Percentiles rank a stretch among this genome's conserved stretches.
phyloP scores from a whole-genome alignment of 129 eudicot genomes.

The Silybum marianum region DNA sequence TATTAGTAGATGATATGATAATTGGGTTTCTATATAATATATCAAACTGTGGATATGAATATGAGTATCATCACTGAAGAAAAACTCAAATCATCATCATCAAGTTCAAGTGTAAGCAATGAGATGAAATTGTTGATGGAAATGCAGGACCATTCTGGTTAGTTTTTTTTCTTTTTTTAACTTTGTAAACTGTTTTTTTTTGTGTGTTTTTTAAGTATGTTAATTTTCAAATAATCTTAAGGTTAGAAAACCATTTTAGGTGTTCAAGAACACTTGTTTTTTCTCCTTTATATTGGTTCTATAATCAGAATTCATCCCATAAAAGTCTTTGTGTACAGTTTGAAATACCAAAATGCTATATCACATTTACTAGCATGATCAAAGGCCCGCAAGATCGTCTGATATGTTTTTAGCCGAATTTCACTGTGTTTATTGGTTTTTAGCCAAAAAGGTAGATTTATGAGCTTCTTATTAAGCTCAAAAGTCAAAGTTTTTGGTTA shows the following conservation, averaged over 20 bases:
- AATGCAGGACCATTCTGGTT: conserved; percentile 83
- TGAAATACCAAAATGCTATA: background rate
- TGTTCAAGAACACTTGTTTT: background rate
- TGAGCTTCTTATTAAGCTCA: background rate
- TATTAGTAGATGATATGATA: conserved; percentile 8
- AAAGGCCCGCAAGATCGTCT: background rate
- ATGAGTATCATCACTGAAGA: conserved; percentile 59
- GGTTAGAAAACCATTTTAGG: background rate
- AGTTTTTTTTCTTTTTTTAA: conserved; percentile 23
- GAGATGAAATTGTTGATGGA: conserved; percentile 73
- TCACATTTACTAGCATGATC: background rate
- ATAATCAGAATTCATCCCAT: background rate
- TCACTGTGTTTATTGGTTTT: background rate
- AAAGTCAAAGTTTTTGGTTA: no score
- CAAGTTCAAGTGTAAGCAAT: conserved; percentile 44
- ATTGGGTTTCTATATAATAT: background rate
- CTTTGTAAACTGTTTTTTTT: background rate
- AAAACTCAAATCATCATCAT: conserved; percentile 42
- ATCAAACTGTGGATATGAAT: background rate
- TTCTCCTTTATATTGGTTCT: background rate
- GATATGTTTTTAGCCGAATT: background rate
- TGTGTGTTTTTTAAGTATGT: background rate
- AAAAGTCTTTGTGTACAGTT: background rate
- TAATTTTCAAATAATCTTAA: background rate
- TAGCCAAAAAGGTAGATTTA: background rate